phyloP scores from a whole-genome alignment of 75 land plant genomes.

The Ceratopteris richardii region DNA sequence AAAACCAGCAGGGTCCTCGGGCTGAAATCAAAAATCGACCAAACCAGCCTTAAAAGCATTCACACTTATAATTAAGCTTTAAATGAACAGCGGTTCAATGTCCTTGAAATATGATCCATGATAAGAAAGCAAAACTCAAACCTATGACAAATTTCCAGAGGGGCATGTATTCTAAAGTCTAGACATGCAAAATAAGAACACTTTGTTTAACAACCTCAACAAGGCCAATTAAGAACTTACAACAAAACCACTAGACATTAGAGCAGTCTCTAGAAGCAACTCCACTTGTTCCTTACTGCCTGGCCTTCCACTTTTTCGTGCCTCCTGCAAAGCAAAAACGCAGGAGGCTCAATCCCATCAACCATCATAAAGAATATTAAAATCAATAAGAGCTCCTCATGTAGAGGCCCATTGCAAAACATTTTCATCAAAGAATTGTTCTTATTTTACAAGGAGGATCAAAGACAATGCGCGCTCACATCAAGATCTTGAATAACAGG shows the following conservation, averaged over 20 bases:
- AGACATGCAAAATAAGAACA: background rate
- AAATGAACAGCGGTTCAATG: background rate
- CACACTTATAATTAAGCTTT: background rate
- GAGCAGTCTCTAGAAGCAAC: slow-evolving; percentile 81
- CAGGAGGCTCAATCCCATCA: too few relatives aligned
- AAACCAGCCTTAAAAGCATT: background rate
- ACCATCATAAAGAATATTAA: too few relatives aligned
- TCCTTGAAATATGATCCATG: background rate
- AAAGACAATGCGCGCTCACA: too few relatives aligned
- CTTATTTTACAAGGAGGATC: too few relatives aligned
- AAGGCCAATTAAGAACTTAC: slow-evolving; percentile 36
- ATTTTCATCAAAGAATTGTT: too few relatives aligned
- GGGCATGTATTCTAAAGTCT: background rate
- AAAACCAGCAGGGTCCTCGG: slow-evolving; percentile 82
- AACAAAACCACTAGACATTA: slow-evolving; percentile 86
- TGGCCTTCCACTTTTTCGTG: slow-evolving; percentile 1
- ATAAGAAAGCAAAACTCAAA: background rate
- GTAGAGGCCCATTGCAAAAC: too few relatives aligned
- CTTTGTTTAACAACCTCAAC: background rate
- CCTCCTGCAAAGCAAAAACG: background rate
- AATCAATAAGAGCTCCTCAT: too few relatives aligned
- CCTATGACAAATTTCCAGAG: background rate
- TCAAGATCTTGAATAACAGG: slow-evolving; percentile 59
- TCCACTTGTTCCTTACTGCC: slow-evolving; percentile 72
- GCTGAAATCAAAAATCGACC: slow-evolving; percentile 43